Conservation (phyloP, 1,139 yeast genomes). For the Pichia sp. region DNA sequence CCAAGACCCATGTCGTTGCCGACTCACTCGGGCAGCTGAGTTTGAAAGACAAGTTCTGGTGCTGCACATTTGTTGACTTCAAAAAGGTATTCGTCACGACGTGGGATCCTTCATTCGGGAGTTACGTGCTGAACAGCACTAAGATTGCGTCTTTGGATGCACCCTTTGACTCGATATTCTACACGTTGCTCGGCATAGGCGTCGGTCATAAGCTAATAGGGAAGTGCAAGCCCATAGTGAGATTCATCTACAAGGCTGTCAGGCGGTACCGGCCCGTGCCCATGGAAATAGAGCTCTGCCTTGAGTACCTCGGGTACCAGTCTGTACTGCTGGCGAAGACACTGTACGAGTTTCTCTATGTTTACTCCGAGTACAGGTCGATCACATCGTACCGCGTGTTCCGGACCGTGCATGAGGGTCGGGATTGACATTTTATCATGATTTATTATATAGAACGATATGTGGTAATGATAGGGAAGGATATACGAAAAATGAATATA, state of each 20-base stretch:
- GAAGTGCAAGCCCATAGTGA: constrained; percentile 8
- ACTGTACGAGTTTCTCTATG: not conserved
- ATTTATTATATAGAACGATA: constrained; percentile 2
- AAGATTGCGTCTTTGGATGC: not conserved
- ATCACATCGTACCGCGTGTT: not conserved
- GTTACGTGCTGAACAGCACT: not conserved
- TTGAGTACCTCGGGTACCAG: constrained; percentile 13
- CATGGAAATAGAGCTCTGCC: constrained; percentile 6
- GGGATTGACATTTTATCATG: not conserved
- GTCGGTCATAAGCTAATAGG: constrained; percentile 5
- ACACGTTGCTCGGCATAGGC: not conserved
- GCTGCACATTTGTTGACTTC: not conserved
- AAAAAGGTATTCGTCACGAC: not conserved
- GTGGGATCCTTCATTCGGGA: not conserved
- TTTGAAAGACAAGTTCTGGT: not conserved
- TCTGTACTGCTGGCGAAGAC: not conserved
- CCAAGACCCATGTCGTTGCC: not conserved
- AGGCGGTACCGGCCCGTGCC: constrained; percentile 3
- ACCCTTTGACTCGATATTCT: constrained; percentile 3
- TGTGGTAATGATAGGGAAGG: not conserved
- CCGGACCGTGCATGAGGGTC: not conserved
- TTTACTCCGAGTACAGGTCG: constrained; percentile 1
- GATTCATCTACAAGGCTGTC: constrained; percentile 1
- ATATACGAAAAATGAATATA: constrained; percentile 4
- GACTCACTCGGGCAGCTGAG: not conserved